Evolutionary conservation across 768 basidiomycete genomes (phyloP).

Genomic region (Phanerochaete carnosa): DNA sequence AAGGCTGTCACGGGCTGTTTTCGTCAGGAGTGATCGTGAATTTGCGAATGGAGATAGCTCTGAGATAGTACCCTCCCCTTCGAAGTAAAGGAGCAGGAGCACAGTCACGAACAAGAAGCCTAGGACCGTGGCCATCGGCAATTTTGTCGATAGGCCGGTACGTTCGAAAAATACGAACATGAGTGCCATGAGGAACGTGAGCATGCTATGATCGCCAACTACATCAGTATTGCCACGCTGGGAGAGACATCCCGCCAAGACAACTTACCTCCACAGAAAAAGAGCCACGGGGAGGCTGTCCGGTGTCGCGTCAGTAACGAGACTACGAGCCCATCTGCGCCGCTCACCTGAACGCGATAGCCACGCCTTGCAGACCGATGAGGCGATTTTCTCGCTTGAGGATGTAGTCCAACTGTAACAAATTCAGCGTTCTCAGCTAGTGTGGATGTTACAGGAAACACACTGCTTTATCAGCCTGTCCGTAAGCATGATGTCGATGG

Average conservation of each 20-base stretch:
- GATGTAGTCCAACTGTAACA: background rate
- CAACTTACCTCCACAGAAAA: constrained; percentile 27
- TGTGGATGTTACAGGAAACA: constrained; percentile 13
- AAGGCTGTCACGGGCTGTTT: too few relatives aligned
- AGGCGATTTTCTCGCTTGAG: background rate
- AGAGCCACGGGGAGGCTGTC: constrained; percentile 25
- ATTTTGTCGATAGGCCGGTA: constrained; percentile 1
- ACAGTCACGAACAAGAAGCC: background rate
- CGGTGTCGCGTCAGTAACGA: background rate
- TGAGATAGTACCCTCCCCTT: constrained; percentile 2
- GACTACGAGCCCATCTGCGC: constrained; percentile 1
- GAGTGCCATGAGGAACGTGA: constrained; percentile 12
- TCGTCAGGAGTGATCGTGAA: background rate
- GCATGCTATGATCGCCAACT: constrained; percentile 10
- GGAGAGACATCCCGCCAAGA: background rate
- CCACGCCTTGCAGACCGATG: constrained; percentile 12
- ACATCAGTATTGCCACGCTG: background rate
- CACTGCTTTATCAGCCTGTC: constrained; percentile 33
- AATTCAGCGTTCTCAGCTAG: background rate
- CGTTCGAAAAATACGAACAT: constrained; percentile 11
- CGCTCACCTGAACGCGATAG: constrained; percentile 28
- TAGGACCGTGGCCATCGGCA: constrained; percentile 4
- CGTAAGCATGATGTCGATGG: constrained; percentile 32
- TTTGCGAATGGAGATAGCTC: background rate
- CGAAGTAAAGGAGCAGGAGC: constrained; percentile 3